A percentile compares a stretch with the other conserved stretches of the same genome.
phyloP scores from a whole-genome alignment of 495 filamentous ascomycete species.

The Acidomyces sp. region DNA sequence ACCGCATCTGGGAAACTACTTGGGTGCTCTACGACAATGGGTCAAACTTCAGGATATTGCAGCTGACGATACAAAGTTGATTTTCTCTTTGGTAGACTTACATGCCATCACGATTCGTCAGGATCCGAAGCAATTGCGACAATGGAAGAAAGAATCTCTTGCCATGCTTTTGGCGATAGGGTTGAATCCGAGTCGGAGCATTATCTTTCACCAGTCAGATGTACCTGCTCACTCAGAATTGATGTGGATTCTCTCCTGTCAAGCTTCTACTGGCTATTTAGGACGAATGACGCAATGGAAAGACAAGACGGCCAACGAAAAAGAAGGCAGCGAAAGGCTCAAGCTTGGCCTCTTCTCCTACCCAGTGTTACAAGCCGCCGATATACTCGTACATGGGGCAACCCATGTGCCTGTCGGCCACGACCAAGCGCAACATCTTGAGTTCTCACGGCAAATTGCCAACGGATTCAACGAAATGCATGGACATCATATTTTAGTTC shows the following conservation, averaged over 20 bases:
- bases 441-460: slow-evolving; percentile 74
- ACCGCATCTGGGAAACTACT: slow-evolving; percentile 93
- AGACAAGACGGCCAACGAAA: slow-evolving; percentile 24
- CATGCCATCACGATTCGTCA: slow-evolving; percentile 81
- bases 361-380: slow-evolving; percentile 87
- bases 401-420: slow-evolving; percentile 95
- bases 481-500: slow-evolving; percentile 41
- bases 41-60: slow-evolving; percentile 57
- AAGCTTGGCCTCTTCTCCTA: slow-evolving; percentile 94
- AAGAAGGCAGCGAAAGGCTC: slow-evolving; percentile 32
- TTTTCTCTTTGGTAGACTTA: slow-evolving; percentile 82
- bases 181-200: slow-evolving; percentile 56
- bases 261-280: slow-evolving; percentile 77
- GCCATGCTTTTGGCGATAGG: slow-evolving; percentile 75
- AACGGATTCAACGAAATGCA: slow-evolving; percentile 71
- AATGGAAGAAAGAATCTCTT: slow-evolving; percentile 58
- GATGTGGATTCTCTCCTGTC: slow-evolving; percentile 91
- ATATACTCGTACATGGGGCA: slow-evolving; percentile 77
- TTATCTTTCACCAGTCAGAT: slow-evolving; percentile 76
- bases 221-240: slow-evolving; percentile 72
- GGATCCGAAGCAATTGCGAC: slow-evolving; percentile 40
- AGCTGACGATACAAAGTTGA: slow-evolving; percentile 39
- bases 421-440: slow-evolving; percentile 86
- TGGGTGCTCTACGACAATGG: slow-evolving; percentile 86
- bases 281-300: slow-evolving; percentile 98